phyloP scores from a whole-genome alignment of 805 yeast genomes.

The Cyberlindnera nakhonratchasimensis region DNA sequence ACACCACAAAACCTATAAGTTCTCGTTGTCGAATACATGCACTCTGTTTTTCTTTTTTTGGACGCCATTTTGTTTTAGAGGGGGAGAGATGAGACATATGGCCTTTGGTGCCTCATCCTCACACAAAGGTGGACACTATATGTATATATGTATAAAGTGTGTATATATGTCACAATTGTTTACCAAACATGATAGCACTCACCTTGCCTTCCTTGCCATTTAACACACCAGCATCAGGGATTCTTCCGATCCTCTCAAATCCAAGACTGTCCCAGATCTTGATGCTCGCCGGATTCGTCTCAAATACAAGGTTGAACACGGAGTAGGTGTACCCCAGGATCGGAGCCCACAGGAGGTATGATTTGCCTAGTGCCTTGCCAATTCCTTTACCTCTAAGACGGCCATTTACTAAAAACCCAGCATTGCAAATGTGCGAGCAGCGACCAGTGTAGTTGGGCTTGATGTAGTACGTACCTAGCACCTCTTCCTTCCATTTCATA shows the following conservation, averaged over 20 bases:
- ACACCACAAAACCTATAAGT: no score
- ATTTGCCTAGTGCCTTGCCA: slow-evolving; percentile 66
- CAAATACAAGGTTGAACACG: slow-evolving; percentile 86
- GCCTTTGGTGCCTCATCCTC: background rate
- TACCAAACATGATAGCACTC: slow-evolving; percentile 79
- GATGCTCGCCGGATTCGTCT: slow-evolving; percentile 69
- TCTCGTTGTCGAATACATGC: no score
- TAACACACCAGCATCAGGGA: slow-evolving; percentile 70
- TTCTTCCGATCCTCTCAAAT: slow-evolving; percentile 71
- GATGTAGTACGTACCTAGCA: slow-evolving; percentile 73
- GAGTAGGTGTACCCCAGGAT: slow-evolving; percentile 74
- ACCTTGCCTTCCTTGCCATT: slow-evolving; percentile 61
- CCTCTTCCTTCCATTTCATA: slow-evolving; percentile 42
- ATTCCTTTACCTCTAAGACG: slow-evolving; percentile 60
- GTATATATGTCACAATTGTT: slow-evolving; percentile 37
- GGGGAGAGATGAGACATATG: no score
- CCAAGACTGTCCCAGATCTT: slow-evolving; percentile 83
- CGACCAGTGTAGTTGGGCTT: slow-evolving; percentile 87
- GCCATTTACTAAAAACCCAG: slow-evolving; percentile 72
- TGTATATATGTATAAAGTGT: no score
- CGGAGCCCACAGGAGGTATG: slow-evolving; percentile 72
- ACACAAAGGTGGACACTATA: background rate
- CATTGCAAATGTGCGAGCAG: slow-evolving; percentile 85
- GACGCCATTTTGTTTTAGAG: no score
- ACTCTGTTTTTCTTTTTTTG: no score